Evolutionary conservation across 139 green algal species (phyloP), one percentile per base, ranked within the genome.

Genomic region (Tetradesmus lagerheimii): DNA sequence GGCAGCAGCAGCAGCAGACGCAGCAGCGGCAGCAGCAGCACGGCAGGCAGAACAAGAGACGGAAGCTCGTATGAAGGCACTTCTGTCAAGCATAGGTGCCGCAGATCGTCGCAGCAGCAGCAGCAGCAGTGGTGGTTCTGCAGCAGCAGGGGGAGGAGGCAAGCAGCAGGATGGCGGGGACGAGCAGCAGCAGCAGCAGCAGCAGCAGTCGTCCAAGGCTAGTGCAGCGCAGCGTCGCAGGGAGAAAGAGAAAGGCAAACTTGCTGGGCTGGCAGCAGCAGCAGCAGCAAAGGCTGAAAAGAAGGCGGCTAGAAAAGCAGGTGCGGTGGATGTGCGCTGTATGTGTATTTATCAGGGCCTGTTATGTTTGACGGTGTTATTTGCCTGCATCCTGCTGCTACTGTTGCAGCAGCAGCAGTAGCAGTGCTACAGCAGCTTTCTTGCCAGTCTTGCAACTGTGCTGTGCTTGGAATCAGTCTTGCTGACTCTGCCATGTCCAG

Each of bases 221-320:
- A 12, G 53, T 53, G 82, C 71, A 31, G 76, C 76, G 9, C 31
- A 82, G 76, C 76, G 76, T 1, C 35, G 76, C 35, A 86, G 43
- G 43, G 45, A 35, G 38, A 67, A 67, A 9, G 45, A 39, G 4
- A 86, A 25, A 41, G 67, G 53, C 64, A 41, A 27, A 34, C 41
- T n/a, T 27, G 81, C 81, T 34, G 81, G 29, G 20, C 45, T 57
- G 23, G 84, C 66, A 62, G 83, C 83, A 79, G 62, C 83, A 12
- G 83, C 83, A 20, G 83, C 83, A n/a, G 57, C 57, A 27, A 88
- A 88, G 62, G 83, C 57, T 37, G 64, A 88, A 14, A 88, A 79
- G 3, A 88, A 66, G 62, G 34, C 34, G 8, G 57, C 83, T 1
- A 53, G 31, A 34, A 64, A 38, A 31, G 18, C 66, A 41, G 84